These are phyloP conservation scores for Didymella exigua DNA, from an alignment of 2,329 filamentous ascomycete species.

Conservation along the genomic window DNA sequence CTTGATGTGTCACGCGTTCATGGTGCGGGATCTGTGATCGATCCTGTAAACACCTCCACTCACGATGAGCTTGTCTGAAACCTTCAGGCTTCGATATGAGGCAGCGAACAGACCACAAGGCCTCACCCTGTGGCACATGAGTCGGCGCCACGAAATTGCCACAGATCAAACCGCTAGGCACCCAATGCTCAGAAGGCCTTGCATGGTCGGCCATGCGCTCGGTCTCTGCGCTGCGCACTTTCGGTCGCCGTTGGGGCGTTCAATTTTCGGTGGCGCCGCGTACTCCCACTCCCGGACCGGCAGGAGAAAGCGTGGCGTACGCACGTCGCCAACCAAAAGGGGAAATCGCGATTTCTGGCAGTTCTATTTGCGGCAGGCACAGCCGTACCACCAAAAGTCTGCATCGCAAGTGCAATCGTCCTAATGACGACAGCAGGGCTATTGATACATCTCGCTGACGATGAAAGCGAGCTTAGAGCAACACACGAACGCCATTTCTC, in stretches of 20 bases:
- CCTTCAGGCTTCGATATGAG: conserved; percentile 8
- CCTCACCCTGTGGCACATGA: conserved; percentile 5
- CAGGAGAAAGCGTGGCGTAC: conserved; percentile 1
- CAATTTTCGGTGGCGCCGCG: conserved; percentile 11
- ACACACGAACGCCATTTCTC: conserved; percentile 6
- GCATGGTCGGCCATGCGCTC: conserved; percentile 6
- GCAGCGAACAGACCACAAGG: conserved; percentile 11
- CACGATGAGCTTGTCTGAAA: conserved; percentile 10
- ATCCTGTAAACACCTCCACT: conserved; percentile 4
- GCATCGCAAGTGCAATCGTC: not conserved
- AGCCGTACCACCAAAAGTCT: conserved; percentile 2
- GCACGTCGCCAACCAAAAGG: conserved; percentile 3
- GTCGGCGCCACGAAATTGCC: conserved; percentile 14
- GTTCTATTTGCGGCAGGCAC: conserved; percentile 13
- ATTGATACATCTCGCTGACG: not conserved
- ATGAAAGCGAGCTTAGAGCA: not conserved
- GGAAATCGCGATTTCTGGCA: not conserved
- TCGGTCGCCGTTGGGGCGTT: conserved; percentile 13
- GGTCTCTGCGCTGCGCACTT: not conserved
- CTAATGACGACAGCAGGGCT: conserved; percentile 7
- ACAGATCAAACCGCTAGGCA: conserved; percentile 5
- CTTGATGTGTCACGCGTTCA: conserved; percentile 11
- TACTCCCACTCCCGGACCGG: conserved; percentile 13
- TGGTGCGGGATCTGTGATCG: conserved; percentile 4
- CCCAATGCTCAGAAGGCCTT: conserved; percentile 1